Conservation (phyloP, 495 filamentous ascomycete species). For the Podospora comata region DNA sequence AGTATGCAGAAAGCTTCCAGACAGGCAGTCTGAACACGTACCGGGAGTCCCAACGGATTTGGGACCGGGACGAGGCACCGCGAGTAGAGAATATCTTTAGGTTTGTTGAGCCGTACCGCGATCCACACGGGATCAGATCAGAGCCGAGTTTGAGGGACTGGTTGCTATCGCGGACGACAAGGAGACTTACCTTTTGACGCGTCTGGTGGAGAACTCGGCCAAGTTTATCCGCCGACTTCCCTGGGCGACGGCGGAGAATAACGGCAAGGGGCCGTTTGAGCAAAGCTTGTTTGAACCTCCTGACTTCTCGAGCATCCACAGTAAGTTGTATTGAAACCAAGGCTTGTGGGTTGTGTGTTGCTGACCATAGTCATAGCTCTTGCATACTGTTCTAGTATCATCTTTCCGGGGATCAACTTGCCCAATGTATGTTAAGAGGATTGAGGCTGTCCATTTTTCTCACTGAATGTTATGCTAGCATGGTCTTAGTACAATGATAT, state of each 20-base stretch:
- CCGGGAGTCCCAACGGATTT: conserved; percentile 38
- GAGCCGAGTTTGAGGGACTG: too few species aligned
- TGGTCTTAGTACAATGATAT: conserved; percentile 46
- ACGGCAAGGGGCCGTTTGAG: too few species aligned
- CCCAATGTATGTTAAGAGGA: conserved; percentile 35
- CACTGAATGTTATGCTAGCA: too few species aligned
- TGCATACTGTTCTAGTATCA: conserved; percentile 45
- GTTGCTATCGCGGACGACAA: too few species aligned
- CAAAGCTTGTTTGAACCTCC: too few species aligned
- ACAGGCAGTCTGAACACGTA: conserved; percentile 39
- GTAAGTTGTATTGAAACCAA: conserved; percentile 23
- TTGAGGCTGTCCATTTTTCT: background rate
- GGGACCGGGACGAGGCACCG: conserved; percentile 42
- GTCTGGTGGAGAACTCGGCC: too few species aligned
- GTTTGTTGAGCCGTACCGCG: too few species aligned
- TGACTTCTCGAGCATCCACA: conserved; percentile 44
- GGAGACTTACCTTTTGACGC: too few species aligned
- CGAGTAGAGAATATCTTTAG: too few species aligned
- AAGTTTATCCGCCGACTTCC: too few species aligned
- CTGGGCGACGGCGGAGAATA: too few species aligned
- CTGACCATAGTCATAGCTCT: conserved; percentile 29
- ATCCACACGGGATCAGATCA: too few species aligned
- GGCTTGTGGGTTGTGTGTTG: background rate
- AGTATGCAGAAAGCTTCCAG: conserved; percentile 36
- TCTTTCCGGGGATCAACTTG: conserved; percentile 43